Evolutionary conservation across 345 rosid species (phyloP), one percentile per base, ranked within the genome.

Genomic region (Cochlearia excelsa): DNA sequence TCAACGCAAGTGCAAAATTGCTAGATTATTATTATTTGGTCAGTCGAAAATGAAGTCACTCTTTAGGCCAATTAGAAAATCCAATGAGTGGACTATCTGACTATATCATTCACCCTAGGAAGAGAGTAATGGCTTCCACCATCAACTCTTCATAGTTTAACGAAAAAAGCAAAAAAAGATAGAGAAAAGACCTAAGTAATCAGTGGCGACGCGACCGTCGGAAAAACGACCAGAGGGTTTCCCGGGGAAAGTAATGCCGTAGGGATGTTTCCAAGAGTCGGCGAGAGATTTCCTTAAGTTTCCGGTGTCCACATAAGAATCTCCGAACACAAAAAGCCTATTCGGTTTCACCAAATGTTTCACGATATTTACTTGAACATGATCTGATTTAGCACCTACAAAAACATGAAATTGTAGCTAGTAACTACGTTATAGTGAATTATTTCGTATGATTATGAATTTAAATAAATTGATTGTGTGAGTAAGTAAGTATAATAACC

Each of bases 181-280:
- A 16, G 56, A 55, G 54, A 41, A 40, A 43, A 29, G 3, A 81
- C 87, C 87, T 9, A 84, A 43, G 51, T 45, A 82, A 67, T 82
- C 90, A 7, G 90, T 81, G 68, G 77, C 39, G 61, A 84, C 51
- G 4, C 84, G 80, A 30, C 90, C 87, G 38, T 79, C 79, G 48
- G 87, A 84, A 71, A 72, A 84, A 57, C 90, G 84, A 41, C 90
- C 90, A 43, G 81, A 42, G 3, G 90, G 90, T 47, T 61, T 65
- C 7, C 74, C 71, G 3, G 89, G 89, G 41, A 78, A 79, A 57
- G 74, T 80, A 67, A 74, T 28, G 28, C 87, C 90, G 42, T 84
- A 84, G 28, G 90, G 90, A 30, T 31, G 0, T 58, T 72, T 76
- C 90, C 87, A 84, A 0, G 87, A 74, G 54, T 62, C 66, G n/a